Percentiles rank a stretch among this genome's conserved stretches.
Conservation (phyloP, 306 rosid genomes). For the Morella rubra region DNA sequence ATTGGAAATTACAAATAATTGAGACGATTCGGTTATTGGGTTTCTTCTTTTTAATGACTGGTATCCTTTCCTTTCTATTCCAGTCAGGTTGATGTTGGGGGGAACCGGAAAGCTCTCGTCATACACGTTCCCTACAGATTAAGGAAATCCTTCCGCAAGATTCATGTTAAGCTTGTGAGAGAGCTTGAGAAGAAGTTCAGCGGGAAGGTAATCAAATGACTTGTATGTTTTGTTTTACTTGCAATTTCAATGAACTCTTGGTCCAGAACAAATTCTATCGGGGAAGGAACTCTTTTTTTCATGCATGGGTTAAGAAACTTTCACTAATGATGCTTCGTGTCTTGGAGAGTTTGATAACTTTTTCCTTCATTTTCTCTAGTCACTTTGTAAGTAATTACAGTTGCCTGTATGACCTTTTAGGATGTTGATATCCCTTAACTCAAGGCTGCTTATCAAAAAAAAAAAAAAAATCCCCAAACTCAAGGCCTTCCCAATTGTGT, state of each 20-base stretch:
- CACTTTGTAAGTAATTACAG: not conserved
- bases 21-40: not conserved
- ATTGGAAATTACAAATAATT: not conserved
- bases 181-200: slow-evolving; percentile 95
- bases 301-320: not conserved
- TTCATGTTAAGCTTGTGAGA: slow-evolving; percentile 76
- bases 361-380: not conserved
- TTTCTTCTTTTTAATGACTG: not conserved
- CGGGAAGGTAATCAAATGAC: slow-evolving; percentile 57
- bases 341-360: not conserved
- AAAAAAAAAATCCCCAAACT: too few species aligned
- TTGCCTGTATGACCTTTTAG: slow-evolving; percentile 26
- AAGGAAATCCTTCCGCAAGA: slow-evolving; percentile 78
- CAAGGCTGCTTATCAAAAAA: too few species aligned
- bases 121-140: slow-evolving; percentile 71
- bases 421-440: slow-evolving; percentile 36
- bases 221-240: not conserved
- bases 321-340: not conserved
- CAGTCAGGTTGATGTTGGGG: slow-evolving; percentile 79
- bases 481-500: not conserved
- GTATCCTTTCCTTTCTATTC: slow-evolving; percentile 7
- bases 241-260: not conserved
- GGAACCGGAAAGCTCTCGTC: slow-evolving; percentile 77
- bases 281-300: not conserved
- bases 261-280: not conserved